phyloP scores from a whole-genome alignment of 2,329 filamentous ascomycete species.

The Calonectria ilicicola region DNA sequence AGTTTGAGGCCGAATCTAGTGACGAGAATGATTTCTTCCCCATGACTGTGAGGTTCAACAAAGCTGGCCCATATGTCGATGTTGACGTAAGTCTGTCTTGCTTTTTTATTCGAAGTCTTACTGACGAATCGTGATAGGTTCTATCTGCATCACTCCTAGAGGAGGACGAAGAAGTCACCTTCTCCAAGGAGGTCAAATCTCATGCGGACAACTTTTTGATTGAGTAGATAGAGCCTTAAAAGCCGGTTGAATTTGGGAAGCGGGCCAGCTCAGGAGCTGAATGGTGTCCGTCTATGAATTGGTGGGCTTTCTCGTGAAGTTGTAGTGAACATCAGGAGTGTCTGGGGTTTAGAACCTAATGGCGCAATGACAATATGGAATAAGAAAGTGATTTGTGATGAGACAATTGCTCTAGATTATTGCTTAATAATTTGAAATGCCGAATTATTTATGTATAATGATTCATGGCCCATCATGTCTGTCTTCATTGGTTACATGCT shows the following conservation, averaged over 20 bases:
- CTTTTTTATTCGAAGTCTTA: too few species aligned
- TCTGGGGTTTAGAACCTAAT: slow-evolving; percentile 44
- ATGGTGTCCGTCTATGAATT: slow-evolving; percentile 36
- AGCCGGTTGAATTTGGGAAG: slow-evolving; percentile 31
- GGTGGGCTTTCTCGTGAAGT: slow-evolving; percentile 35
- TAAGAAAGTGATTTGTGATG: slow-evolving; percentile 30
- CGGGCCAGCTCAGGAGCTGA: slow-evolving; percentile 19
- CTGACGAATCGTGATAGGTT: slow-evolving; percentile 62
- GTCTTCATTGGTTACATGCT: neutral
- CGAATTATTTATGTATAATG: neutral
- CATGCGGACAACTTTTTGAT: slow-evolving; percentile 82
- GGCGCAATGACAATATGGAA: slow-evolving; percentile 45
- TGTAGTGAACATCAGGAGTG: slow-evolving; percentile 39
- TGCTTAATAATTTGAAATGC: neutral
- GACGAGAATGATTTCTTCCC: slow-evolving; percentile 98
- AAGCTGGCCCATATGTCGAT: slow-evolving; percentile 87
- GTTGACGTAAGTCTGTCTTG: slow-evolving; percentile 80
- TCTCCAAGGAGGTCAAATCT: slow-evolving; percentile 85
- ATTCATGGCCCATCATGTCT: neutral
- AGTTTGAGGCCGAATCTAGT: slow-evolving; percentile 90
- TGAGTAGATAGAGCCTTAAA: slow-evolving; percentile 64
- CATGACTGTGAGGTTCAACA: slow-evolving; percentile 91
- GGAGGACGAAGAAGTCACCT: slow-evolving; percentile 82
- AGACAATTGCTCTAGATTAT: neutral
- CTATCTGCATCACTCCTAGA: slow-evolving; percentile 77